Percentiles rank a stretch among this genome's conserved stretches.
These are phyloP conservation scores for Ceratocystis eucalypticola DNA, from an alignment of 2,329 filamentous ascomycete genomes.

Conservation along the genomic window DNA sequence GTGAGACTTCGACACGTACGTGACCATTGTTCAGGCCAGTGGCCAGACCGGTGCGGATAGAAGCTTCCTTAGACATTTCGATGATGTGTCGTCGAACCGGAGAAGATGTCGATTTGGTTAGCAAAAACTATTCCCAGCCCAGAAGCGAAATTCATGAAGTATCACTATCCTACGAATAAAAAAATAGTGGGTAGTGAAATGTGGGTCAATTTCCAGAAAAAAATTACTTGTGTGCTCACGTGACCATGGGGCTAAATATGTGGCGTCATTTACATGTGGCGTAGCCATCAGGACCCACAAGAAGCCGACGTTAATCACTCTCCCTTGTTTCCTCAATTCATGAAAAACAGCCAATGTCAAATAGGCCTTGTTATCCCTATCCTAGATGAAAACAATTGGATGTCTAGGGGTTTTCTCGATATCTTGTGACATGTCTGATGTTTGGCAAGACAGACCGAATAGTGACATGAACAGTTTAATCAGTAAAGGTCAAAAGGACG, in stretches of 20 bases:
- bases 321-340: neutral
- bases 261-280: neutral
- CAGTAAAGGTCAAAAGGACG: neutral
- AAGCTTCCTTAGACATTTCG: constrained; percentile 46
- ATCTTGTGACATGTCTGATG: neutral
- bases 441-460: neutral
- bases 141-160: constrained; percentile 9
- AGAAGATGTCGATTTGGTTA: constrained; percentile 23
- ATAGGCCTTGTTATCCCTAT: neutral
- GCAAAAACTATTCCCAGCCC: constrained; percentile 19
- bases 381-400: neutral
- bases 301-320: neutral
- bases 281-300: neutral
- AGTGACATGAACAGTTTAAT: neutral
- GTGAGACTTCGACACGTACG: constrained; percentile 53
- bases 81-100: constrained; percentile 25
- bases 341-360: neutral
- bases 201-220: constrained; percentile 12
- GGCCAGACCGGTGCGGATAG: constrained; percentile 44
- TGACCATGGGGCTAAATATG: constrained; percentile 7
- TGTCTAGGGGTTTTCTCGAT: neutral
- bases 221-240: constrained; percentile 15
- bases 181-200: constrained; percentile 14
- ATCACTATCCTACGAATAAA: neutral
- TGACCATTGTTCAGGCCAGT: constrained; percentile 51